These are phyloP conservation scores for Blastobotrys apis DNA, from an alignment of 1,139 yeast species.

Conservation along the genomic window DNA sequence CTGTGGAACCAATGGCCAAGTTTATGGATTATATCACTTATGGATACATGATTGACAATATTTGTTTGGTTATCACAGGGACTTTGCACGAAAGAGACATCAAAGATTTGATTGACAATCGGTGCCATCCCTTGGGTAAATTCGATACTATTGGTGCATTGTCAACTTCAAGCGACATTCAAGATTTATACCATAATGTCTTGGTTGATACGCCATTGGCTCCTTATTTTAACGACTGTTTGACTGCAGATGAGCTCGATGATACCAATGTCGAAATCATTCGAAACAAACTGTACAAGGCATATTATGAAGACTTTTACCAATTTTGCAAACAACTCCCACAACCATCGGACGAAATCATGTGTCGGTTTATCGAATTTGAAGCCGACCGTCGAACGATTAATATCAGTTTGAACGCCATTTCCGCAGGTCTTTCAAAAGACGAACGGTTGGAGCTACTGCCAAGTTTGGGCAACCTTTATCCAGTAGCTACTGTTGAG, in stretches of 20 bases:
- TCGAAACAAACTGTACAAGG: slow-evolving; percentile 85
- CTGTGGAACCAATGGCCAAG: slow-evolving; percentile 71
- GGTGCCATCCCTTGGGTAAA: slow-evolving; percentile 98
- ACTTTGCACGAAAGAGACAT: slow-evolving; percentile 93
- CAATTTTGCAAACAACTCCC: slow-evolving; percentile 61
- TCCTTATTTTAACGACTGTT: slow-evolving; percentile 87
- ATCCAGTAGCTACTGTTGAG: slow-evolving; percentile 67
- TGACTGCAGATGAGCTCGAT: slow-evolving; percentile 90
- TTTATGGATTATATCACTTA: slow-evolving; percentile 89
- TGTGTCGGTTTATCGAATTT: slow-evolving; percentile 71
- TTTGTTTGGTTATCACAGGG: slow-evolving; percentile 92
- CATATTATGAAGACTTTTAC: slow-evolving; percentile 85
- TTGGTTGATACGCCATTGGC: slow-evolving; percentile 96
- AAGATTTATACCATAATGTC: slow-evolving; percentile 88
- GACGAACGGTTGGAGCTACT: slow-evolving; percentile 68
- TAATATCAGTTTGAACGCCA: slow-evolving; percentile 85
- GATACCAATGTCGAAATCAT: slow-evolving; percentile 94
- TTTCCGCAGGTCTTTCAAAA: slow-evolving; percentile 68
- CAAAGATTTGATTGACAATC: slow-evolving; percentile 65
- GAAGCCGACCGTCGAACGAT: slow-evolving; percentile 96
- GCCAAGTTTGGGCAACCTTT: slow-evolving; percentile 77
- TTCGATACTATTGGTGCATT: slow-evolving; percentile 95
- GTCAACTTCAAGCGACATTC: slow-evolving; percentile 90
- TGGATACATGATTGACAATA: slow-evolving; percentile 98
- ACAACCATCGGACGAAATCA: slow-evolving; percentile 75